Evolutionary conservation across 805 yeast species (phyloP).

Genomic region (Candida glaebosa): DNA sequence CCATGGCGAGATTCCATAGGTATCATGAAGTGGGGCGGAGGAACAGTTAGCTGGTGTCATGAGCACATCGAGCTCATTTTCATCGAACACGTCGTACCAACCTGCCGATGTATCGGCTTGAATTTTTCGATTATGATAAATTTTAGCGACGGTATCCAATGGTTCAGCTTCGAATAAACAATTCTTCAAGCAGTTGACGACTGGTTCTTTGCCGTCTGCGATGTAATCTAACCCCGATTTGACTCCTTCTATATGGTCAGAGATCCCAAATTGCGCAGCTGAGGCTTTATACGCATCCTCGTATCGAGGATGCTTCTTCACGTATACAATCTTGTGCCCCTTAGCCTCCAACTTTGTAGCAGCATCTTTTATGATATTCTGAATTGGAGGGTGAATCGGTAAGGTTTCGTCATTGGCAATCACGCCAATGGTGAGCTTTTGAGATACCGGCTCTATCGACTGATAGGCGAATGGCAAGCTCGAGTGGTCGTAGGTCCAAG

Average conservation of each 20-base stretch:
- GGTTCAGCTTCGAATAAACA: slow-evolving; percentile 1
- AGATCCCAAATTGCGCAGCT: slow-evolving; percentile 2
- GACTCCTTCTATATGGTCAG: slow-evolving; percentile 1
- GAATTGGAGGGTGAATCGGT: slow-evolving; percentile 54
- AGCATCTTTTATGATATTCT: slow-evolving; percentile 36
- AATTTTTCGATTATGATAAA: not conserved
- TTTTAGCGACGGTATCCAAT: slow-evolving; percentile 1
- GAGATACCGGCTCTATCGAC: slow-evolving; percentile 22
- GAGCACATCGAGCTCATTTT: slow-evolving; percentile 44
- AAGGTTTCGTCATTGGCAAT: slow-evolving; percentile 38
- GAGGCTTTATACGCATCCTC: slow-evolving; percentile 20
- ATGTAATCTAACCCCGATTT: not conserved
- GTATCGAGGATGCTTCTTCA: slow-evolving; percentile 25
- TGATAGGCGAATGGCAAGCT: slow-evolving; percentile 43
- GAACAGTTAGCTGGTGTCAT: slow-evolving; percentile 35
- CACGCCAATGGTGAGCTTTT: slow-evolving; percentile 42
- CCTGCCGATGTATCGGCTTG: slow-evolving; percentile 26
- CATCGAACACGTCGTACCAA: slow-evolving; percentile 29
- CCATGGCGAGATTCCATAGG: slow-evolving; percentile 41
- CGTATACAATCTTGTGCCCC: slow-evolving; percentile 29
- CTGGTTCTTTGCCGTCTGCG: slow-evolving; percentile 2
- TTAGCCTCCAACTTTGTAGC: slow-evolving; percentile 47
- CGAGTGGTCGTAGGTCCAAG: slow-evolving; percentile 50
- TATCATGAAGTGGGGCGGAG: slow-evolving; percentile 39
- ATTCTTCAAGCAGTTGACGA: not conserved